Evolutionary conservation across 148 eudicot species (phyloP).

Genomic region (Rheum nobile): DNA sequence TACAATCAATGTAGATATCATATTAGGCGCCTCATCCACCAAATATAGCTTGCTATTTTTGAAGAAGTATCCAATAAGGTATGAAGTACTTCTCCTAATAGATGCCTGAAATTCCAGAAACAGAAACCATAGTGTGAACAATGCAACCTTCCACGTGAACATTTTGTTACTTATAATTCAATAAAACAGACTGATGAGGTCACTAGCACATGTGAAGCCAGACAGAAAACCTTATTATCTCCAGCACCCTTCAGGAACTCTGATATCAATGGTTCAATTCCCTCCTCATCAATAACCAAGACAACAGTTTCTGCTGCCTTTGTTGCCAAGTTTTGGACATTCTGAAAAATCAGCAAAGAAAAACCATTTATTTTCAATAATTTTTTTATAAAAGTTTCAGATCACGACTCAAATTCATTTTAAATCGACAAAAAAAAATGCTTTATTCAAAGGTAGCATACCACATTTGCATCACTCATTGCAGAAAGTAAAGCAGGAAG

Average conservation of each 20-base stretch:
- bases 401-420: not conserved
- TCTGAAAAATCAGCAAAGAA: conserved; percentile 23
- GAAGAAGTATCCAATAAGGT: conserved; percentile 83
- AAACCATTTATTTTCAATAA: not conserved
- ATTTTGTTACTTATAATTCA: not conserved
- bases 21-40: conserved; percentile 86
- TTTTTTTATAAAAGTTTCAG: not conserved
- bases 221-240: conserved; percentile 48
- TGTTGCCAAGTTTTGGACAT: conserved; percentile 63
- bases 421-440: not conserved
- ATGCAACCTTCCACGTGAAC: not conserved
- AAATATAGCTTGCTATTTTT: conserved; percentile 79
- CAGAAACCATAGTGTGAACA: not conserved
- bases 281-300: conserved; percentile 89
- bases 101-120: conserved; percentile 44
- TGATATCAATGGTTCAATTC: conserved; percentile 64
- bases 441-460: conserved; percentile 17
- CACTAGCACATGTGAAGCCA: not conserved
- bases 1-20: conserved; percentile 77
- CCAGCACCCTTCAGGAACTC: conserved; percentile 84
- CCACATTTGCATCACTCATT: conserved; percentile 73
- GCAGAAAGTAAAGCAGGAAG: conserved; percentile 82
- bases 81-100: conserved; percentile 61
- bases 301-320: conserved; percentile 98
- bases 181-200: not conserved